Base-by-base conservation (phyloP, 257 asterid species). In the Cordia subcordata region DNA sequence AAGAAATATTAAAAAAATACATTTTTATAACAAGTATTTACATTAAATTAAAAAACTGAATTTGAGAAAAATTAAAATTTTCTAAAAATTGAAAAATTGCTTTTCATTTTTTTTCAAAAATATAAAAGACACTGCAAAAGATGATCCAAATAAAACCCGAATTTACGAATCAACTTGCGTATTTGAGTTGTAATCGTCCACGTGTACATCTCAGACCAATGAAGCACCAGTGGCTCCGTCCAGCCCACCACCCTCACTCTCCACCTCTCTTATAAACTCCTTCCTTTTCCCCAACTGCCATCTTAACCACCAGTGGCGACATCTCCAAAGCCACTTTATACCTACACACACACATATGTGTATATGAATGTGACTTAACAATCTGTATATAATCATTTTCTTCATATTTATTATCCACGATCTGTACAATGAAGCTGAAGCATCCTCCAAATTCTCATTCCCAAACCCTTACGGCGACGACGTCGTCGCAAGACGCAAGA, bases 401-500 rank as follows among this genome's bases (percentile, higher is more conserved):
- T 3, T 4, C 8, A 13, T 14, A 14, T 21, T 39, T 23, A 22
- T 32, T 50, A 1, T 17, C 13, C 12, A 1, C 3, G 8, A 20
- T 17, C 15, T 8, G 6, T 11, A n/a, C 32, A 10, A 92, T 92
- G 96, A 89, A 89, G 85, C 71, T 86, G 14, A 86, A 86, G 79
- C 68, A 72, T 56, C 74, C 85, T 13, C 67, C 94, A 0, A 83
- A 68, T 72, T 78, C 95, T 21, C 61, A 88, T 32, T 78, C 98
- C 9, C 85, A 86, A 55, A 77, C 90, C 65, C 81, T 89, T 62
- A 68, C 89, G 22, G 37, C 76, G 16, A 47, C 75, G 44, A 6
- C 82, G 55, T 61, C 78, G n/a, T 72, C 91, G 11, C 65, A 84
- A 18, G 99, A 93, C 16, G 75, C 97, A 62, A 69, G 78, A 65